Evolutionary conservation across 2,329 filamentous ascomycete species (phyloP), one percentile per base, ranked within the genome.

Genomic region (Talaromyces verruculosus): DNA sequence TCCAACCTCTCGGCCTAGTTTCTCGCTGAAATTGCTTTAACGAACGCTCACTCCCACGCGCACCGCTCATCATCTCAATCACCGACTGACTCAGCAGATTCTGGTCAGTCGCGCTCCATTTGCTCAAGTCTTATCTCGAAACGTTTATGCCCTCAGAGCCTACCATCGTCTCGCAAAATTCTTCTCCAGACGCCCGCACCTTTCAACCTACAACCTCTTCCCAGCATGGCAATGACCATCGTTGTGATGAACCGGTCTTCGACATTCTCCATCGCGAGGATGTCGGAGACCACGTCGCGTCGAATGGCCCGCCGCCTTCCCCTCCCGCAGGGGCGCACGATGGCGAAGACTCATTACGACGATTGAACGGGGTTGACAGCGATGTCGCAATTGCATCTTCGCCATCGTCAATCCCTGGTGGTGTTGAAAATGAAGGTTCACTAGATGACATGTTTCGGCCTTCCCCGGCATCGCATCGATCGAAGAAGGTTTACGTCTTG

Each of bases 101-200:
- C 78, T 83, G 84, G 85, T 87, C 86, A 84, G 86, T 88, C 85
- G 75, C 73, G 72, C 72, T 71, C 70, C 71, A 70, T 71, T 69
- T 66, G 61, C 66, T 70, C 69, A 67, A 69, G 67, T 73, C 71
- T 71, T 70, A 69, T 69, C 71, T 72, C 74, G 77, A 75, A 74
- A 67, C 77, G 76, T 88, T 84, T 88, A 89, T 89, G 87, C 87
- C 87, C 84, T 77, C 87, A 83, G 86, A 84, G 84, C 78, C 81
- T 72, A 73, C 80, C 74, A 77, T 82, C 80, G 79, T 78, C 76
- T 79, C 76, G 75, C 80, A 81, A 79, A 79, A 80, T 77, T 78
- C 76, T 72, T 73, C 74, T 67, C 73, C 77, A 73, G 74, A 80
- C 71, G 73, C 75, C 73, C 71, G 76, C 71, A 72, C 71, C 72